These are phyloP conservation scores for Coemansia reversa DNA, from an alignment of 192 early-diverging fungal genomes.

Conservation along the genomic window DNA sequence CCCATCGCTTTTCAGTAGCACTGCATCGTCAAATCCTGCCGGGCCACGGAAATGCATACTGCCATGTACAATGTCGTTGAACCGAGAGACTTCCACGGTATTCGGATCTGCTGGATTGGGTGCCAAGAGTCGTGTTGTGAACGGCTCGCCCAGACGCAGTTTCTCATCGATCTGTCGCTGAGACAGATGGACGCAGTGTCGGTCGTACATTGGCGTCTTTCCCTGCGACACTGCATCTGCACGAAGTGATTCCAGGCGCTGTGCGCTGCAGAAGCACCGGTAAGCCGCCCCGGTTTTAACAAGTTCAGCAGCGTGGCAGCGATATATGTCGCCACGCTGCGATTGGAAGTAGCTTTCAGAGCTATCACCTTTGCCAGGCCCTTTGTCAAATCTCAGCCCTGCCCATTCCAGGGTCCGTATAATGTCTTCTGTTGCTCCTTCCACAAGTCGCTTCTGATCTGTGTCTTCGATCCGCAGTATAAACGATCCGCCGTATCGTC, in stretches of 20 bases:
- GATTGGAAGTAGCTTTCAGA: constrained; percentile 78
- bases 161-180: constrained; percentile 65
- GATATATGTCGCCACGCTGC: constrained; percentile 71
- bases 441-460: constrained; percentile 75
- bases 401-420: constrained; percentile 68
- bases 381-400: constrained; percentile 76
- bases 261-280: constrained; percentile 81
- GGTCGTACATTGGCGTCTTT: constrained; percentile 70
- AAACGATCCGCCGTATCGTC: constrained; percentile 71
- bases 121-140: constrained; percentile 71
- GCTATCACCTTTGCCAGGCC: constrained; percentile 60
- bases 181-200: constrained; percentile 71
- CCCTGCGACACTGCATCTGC: constrained; percentile 58
- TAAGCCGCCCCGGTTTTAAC: constrained; percentile 75
- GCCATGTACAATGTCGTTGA: constrained; percentile 78
- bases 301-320: constrained; percentile 63
- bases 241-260: constrained; percentile 64
- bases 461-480: constrained; percentile 94
- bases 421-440: constrained; percentile 71
- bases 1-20: constrained; percentile 91
- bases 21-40: constrained; percentile 78
- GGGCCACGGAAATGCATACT: constrained; percentile 66
- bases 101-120: constrained; percentile 36
- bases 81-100: constrained; percentile 52
- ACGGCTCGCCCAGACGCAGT: constrained; percentile 56